A percentile compares a stretch with the other conserved stretches of the same genome.
Conservation (phyloP, 2,329 filamentous ascomycete species). For the Cercospora citrullina region DNA sequence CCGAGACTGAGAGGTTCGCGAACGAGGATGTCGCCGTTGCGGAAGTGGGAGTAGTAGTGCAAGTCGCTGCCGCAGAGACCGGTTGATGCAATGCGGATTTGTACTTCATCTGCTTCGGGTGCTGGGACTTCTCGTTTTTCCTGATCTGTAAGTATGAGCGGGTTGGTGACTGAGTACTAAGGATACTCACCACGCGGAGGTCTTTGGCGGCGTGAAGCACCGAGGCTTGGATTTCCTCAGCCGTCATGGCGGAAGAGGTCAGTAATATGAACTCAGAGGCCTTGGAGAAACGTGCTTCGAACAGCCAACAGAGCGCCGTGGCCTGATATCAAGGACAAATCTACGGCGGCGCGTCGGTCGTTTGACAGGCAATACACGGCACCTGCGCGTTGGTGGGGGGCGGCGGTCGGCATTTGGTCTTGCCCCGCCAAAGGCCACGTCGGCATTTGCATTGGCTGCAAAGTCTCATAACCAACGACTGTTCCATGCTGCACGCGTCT, state of each 20-base stretch:
- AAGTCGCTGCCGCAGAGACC: slow-evolving; percentile 71
- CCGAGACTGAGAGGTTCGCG: slow-evolving; percentile 79
- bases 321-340: background rate
- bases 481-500: background rate
- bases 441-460: background rate
- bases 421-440: background rate
- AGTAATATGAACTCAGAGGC: background rate
- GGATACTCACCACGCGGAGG: slow-evolving; percentile 54
- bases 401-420: slow-evolving; percentile 17
- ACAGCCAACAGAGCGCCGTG: background rate
- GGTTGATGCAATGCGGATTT: slow-evolving; percentile 64
- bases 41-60: slow-evolving; percentile 85
- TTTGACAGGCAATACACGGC: slow-evolving; percentile 5
- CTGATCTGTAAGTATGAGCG: slow-evolving; percentile 39
- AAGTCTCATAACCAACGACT: background rate
- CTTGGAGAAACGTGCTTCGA: background rate
- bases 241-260: slow-evolving; percentile 19
- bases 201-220: slow-evolving; percentile 64
- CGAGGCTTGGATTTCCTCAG: slow-evolving; percentile 47
- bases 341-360: background rate
- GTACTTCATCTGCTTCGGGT: slow-evolving; percentile 57
- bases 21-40: slow-evolving; percentile 83
- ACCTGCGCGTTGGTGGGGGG: slow-evolving; percentile 16
- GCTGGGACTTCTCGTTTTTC: slow-evolving; percentile 53
- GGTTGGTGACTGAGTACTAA: background rate